Percentiles rank a stretch among this genome's conserved stretches.
phyloP scores from a whole-genome alignment of 345 rosid species.

The Corymbia maculata region DNA sequence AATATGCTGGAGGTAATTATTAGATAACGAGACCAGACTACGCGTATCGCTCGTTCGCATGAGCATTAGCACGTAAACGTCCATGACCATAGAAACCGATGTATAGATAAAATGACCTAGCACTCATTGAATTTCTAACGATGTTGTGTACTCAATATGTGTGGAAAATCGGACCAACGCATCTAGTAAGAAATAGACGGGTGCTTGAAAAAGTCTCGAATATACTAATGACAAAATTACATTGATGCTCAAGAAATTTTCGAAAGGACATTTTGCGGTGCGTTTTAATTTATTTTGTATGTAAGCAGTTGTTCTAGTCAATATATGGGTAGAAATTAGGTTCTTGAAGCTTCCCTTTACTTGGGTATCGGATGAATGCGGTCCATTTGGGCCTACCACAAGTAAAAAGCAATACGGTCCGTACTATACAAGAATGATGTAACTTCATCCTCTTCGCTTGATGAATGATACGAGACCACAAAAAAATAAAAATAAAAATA shows the following conservation, averaged over 20 bases:
- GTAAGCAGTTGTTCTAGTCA: neutral
- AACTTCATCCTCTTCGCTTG: neutral
- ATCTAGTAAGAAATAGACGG: neutral
- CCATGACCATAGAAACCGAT: neutral
- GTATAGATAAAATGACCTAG: neutral
- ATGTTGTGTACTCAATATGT: too few species aligned
- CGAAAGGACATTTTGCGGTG: neutral
- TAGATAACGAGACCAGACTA: too few species aligned
- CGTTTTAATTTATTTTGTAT: neutral
- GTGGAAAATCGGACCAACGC: too few species aligned
- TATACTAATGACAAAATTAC: neutral
- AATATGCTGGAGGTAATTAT: neutral
- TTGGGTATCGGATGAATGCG: too few species aligned
- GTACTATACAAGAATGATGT: neutral
- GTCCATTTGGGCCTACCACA: too few species aligned
- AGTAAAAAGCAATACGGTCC: too few species aligned
- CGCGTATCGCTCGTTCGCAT: neutral
- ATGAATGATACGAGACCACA: neutral
- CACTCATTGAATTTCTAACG: neutral
- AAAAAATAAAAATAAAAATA: neutral
- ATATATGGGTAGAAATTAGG: neutral
- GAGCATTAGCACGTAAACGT: neutral
- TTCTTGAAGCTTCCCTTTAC: too few species aligned
- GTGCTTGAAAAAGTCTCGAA: neutral
- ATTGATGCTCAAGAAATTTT: fast-evolving